phyloP scores from a whole-genome alignment of 257 asterid species.

The Nicotiana obtusifolia region DNA sequence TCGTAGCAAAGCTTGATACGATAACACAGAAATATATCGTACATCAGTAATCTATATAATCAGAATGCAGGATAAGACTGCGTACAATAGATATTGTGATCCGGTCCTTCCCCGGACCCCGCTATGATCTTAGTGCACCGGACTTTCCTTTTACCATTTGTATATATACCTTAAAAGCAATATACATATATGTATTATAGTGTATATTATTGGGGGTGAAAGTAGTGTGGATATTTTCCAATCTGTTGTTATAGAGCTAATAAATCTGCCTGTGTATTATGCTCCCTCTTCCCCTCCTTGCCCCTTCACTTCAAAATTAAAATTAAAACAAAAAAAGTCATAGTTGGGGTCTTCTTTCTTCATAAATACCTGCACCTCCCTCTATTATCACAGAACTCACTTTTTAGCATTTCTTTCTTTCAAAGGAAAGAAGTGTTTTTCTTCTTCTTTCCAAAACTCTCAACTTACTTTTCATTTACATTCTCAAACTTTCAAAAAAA shows the following conservation, averaged over 20 bases:
- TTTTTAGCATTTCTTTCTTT: conserved; percentile 3
- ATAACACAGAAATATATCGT: too few species aligned
- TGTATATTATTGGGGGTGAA: too few species aligned
- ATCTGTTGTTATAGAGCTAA: background rate
- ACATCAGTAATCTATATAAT: too few species aligned
- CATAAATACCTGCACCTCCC: background rate
- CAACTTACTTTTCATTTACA: background rate
- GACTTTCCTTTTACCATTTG: too few species aligned
- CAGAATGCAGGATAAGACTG: too few species aligned
- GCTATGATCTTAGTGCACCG: too few species aligned
- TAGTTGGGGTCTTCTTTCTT: background rate
- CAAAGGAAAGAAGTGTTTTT: background rate
- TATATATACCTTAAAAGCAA: too few species aligned
- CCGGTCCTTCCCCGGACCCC: too few species aligned
- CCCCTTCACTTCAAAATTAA: background rate
- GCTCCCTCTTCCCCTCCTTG: background rate
- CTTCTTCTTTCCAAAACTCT: background rate
- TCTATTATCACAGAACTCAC: background rate
- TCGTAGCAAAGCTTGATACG: too few species aligned
- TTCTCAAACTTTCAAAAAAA: background rate
- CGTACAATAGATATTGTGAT: too few species aligned
- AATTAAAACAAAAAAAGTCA: background rate
- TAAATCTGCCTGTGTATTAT: background rate
- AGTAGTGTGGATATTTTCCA: background rate
- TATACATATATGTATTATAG: too few species aligned